Percentiles rank a stretch among this genome's conserved stretches.
phyloP scores from a whole-genome alignment of 495 filamentous ascomycete genomes.

The Astrocystis sublimbata region DNA sequence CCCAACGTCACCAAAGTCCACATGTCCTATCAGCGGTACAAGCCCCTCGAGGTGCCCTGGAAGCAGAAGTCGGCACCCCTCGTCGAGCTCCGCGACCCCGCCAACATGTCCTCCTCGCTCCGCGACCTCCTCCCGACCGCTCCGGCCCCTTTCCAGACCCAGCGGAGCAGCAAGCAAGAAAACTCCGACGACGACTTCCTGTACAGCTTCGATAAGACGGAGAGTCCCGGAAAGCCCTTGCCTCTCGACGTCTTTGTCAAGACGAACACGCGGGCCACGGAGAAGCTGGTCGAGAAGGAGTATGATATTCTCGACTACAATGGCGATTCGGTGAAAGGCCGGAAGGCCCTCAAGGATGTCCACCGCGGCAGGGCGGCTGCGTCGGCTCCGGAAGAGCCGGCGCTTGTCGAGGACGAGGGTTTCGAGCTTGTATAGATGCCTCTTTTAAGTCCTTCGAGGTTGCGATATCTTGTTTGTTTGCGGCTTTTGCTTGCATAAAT shows the following conservation, averaged over 20 bases:
- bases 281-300: conserved; percentile 50
- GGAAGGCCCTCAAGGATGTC: conserved; percentile 42
- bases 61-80: conserved; percentile 33
- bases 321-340: conserved; percentile 45
- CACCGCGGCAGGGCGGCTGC: conserved; percentile 31
- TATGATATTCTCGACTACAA: conserved; percentile 50
- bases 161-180: conserved; percentile 26
- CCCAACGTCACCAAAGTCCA: conserved; percentile 43
- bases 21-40: conserved; percentile 17
- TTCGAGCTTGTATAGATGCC: conserved; percentile 46
- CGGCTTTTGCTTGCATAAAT: not conserved
- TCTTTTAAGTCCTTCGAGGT: not conserved
- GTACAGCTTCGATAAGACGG: conserved; percentile 47
- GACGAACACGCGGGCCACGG: conserved; percentile 41
- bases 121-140: conserved; percentile 32
- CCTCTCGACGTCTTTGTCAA: conserved; percentile 49
- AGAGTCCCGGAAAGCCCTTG: conserved; percentile 40
- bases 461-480: not conserved
- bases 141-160: conserved; percentile 21
- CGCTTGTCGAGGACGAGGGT: conserved; percentile 43
- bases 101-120: conserved; percentile 31
- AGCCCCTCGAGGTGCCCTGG: conserved; percentile 9
- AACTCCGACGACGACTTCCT: conserved; percentile 43
- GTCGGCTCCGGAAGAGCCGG: conserved; percentile 8
- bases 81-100: conserved; percentile 36